Conservation (phyloP, 768 basidiomycete genomes). For the Cystofilobasidium ferigula region DNA sequence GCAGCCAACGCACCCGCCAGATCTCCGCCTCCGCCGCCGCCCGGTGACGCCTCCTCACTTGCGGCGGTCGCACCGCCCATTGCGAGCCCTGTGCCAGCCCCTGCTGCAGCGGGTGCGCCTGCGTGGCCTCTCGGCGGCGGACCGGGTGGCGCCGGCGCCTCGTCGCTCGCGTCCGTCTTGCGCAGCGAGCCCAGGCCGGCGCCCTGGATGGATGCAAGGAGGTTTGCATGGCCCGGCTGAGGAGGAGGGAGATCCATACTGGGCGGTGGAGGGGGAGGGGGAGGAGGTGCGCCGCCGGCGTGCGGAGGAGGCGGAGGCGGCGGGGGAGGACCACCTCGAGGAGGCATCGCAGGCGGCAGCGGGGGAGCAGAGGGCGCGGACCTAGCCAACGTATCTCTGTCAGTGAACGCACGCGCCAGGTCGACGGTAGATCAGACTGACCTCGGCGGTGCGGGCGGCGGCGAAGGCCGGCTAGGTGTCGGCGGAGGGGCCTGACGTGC, state of each 20-base stretch:
- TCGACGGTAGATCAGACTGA: background rate
- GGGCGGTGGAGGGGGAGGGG: background rate
- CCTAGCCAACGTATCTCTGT: slow-evolving; percentile 39
- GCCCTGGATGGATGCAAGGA: slow-evolving; percentile 29
- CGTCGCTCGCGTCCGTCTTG: slow-evolving; percentile 16
- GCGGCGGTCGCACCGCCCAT: slow-evolving; percentile 11
- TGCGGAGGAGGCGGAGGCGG: slow-evolving; percentile 32
- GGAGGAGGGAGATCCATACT: slow-evolving; percentile 1
- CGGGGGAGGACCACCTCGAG: slow-evolving; percentile 29
- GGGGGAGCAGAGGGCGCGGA: slow-evolving; percentile 15
- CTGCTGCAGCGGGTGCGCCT: slow-evolving; percentile 24
- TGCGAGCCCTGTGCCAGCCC: slow-evolving; percentile 29
- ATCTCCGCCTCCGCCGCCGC: slow-evolving; percentile 46
- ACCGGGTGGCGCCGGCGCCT: background rate
- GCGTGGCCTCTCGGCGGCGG: background rate
- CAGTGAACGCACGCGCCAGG: slow-evolving; percentile 9
- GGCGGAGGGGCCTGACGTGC: slow-evolving; percentile 30
- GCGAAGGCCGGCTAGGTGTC: slow-evolving; percentile 31
- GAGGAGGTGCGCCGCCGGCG: too few relatives aligned
- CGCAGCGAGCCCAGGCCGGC: slow-evolving; percentile 18
- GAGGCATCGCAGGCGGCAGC: background rate
- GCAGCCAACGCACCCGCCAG: slow-evolving; percentile 72
- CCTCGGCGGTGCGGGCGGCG: background rate
- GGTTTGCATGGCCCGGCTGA: slow-evolving; percentile 20
- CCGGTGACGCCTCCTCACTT: background rate